A percentile compares a stretch with the other conserved stretches of the same genome.
Evolutionary conservation across 768 basidiomycete genomes (phyloP).

Genomic region (Crassisporium funariophilum): DNA sequence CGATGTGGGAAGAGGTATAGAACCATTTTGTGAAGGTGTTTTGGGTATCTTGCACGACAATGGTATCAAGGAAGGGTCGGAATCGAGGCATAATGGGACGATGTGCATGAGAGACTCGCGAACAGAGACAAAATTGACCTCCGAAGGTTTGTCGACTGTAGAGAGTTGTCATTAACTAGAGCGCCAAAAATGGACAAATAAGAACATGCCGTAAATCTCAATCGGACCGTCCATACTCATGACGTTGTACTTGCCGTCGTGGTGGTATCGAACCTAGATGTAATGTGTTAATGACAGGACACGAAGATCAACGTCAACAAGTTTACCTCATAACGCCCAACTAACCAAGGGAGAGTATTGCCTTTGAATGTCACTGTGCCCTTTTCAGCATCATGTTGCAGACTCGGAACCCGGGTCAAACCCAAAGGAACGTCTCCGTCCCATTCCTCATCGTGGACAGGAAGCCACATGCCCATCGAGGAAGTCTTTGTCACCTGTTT

Average conservation of each 20-base stretch:
- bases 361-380: conserved; percentile 78
- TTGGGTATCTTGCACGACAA: conserved; percentile 50
- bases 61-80: conserved; percentile 81
- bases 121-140: conserved; percentile 65
- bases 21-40: conserved; percentile 3
- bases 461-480: conserved; percentile 90
- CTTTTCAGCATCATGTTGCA: conserved; percentile 45
- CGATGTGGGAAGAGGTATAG: conserved; percentile 13
- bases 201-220: conserved; percentile 79
- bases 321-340: conserved; percentile 83
- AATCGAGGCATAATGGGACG: conserved; percentile 86
- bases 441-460: conserved; percentile 91
- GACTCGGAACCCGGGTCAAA: conserved; percentile 35
- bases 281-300: conserved; percentile 4
- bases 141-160: conserved; percentile 69
- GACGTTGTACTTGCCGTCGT: conserved; percentile 97
- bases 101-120: conserved; percentile 70
- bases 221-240: conserved; percentile 84
- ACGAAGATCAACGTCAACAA: conserved; percentile 1
- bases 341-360: conserved; percentile 82
- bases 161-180: conserved; percentile 11
- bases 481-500: conserved; percentile 81
- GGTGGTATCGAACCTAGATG: conserved; percentile 81
- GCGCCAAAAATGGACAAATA: not conserved
- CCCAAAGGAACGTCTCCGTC: conserved; percentile 79